Conservation (phyloP, 2,329 filamentous ascomycete genomes). For the Colletotrichum tabaci region DNA sequence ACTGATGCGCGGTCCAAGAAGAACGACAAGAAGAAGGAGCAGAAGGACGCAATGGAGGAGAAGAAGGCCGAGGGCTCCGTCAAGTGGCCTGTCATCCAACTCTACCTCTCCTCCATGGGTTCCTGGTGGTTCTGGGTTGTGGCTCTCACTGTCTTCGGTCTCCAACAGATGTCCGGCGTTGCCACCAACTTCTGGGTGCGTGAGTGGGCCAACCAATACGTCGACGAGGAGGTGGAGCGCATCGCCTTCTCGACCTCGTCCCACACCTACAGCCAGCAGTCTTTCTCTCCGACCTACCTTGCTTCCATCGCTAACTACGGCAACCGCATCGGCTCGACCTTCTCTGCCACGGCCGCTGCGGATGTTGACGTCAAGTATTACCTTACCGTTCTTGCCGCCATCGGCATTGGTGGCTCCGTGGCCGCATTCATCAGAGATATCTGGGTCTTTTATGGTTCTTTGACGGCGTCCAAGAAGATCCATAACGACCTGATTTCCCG, state of each 20-base stretch:
- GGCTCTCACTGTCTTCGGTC: conserved; percentile 80
- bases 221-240: conserved; percentile 58
- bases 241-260: conserved; percentile 55
- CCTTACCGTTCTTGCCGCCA: conserved; percentile 83
- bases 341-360: conserved; percentile 54
- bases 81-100: conserved; percentile 86
- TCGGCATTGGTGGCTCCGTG: conserved; percentile 84
- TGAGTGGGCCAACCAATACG: conserved; percentile 94
- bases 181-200: conserved; percentile 96
- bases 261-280: conserved; percentile 53
- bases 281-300: conserved; percentile 56
- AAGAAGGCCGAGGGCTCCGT: conserved; percentile 88
- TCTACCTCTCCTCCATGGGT: conserved; percentile 95
- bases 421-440: conserved; percentile 87
- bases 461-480: conserved; percentile 88
- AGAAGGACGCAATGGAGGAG: conserved; percentile 75
- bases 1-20: conserved; percentile 64
- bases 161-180: conserved; percentile 88
- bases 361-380: conserved; percentile 89
- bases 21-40: conserved; percentile 62
- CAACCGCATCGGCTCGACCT: conserved; percentile 50
- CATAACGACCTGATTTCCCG: conserved; percentile 84
- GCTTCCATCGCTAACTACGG: conserved; percentile 57
- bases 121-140: conserved; percentile 94
- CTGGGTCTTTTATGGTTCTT: conserved; percentile 92